phyloP scores from a whole-genome alignment of 495 filamentous ascomycete genomes.

The Aspergillus nanangensis region DNA sequence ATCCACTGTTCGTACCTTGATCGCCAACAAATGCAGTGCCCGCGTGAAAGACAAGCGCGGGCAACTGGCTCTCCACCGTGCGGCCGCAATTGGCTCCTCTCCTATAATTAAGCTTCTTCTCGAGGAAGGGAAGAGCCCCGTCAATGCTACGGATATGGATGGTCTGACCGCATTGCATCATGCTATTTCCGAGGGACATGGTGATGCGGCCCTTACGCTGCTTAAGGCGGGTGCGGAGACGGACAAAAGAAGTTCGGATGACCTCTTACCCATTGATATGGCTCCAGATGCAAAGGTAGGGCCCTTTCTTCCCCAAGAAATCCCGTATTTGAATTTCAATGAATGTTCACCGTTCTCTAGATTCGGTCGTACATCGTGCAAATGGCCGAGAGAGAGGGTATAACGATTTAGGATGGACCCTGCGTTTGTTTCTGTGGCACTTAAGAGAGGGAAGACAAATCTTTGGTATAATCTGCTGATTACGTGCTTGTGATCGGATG shows the following conservation, averaged over 20 bases:
- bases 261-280: constrained; percentile 68
- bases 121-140: constrained; percentile 66
- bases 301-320: constrained; percentile 6
- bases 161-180: constrained; percentile 91
- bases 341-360: constrained; percentile 29
- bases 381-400: constrained; percentile 78
- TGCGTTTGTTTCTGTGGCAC: neutral
- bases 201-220: constrained; percentile 77
- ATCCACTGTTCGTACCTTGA: constrained; percentile 70
- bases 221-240: constrained; percentile 81
- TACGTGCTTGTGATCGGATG: too few species aligned
- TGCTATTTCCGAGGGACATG: constrained; percentile 89
- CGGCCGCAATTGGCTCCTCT: constrained; percentile 81
- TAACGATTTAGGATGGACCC: constrained; percentile 47
- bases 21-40: constrained; percentile 71
- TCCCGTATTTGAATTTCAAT: neutral
- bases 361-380: constrained; percentile 73
- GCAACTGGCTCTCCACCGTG: constrained; percentile 84
- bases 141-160: constrained; percentile 81
- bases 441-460: neutral
- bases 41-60: constrained; percentile 80
- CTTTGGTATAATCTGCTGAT: neutral
- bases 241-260: constrained; percentile 73
- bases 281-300: constrained; percentile 75
- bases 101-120: constrained; percentile 81